Evolutionary conservation across 2,329 filamentous ascomycete genomes (phyloP).

Genomic region (Fusarium sp.): DNA sequence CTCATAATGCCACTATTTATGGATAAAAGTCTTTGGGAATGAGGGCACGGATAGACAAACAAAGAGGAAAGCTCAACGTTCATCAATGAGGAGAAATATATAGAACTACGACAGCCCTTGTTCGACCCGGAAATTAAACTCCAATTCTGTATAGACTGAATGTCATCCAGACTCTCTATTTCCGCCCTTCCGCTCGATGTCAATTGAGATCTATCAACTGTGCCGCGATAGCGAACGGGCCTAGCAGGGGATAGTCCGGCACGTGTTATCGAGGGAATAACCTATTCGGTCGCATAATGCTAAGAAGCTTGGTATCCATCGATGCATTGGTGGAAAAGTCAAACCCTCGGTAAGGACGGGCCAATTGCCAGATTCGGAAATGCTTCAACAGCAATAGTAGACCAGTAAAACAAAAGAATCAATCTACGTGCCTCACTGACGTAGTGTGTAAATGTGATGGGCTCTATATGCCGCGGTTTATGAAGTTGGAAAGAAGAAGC

Average conservation of each 20-base stretch:
- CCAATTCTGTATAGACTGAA: background rate
- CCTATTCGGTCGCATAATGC: constrained; percentile 18
- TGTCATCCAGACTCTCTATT: background rate
- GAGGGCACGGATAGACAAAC: background rate
- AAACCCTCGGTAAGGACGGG: constrained; percentile 17
- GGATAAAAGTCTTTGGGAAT: background rate
- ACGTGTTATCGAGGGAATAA: constrained; percentile 13
- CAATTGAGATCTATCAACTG: background rate
- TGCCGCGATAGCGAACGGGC: background rate
- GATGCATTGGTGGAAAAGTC: constrained; percentile 17
- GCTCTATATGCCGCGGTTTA: background rate
- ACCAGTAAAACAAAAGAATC: constrained; percentile 4
- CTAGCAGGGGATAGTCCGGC: background rate
- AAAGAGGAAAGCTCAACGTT: background rate
- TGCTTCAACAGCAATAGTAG: background rate
- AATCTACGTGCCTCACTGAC: background rate
- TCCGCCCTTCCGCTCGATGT: background rate
- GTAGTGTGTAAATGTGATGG: background rate
- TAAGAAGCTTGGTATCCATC: background rate
- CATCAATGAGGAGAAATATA: background rate
- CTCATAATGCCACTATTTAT: background rate
- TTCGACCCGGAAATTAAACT: background rate
- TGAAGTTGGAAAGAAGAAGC: background rate
- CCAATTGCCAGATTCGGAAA: constrained; percentile 1
- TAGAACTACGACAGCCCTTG: background rate